Evolutionary conservation across 441 rosid species (phyloP).

Genomic region (Pelargonium myrrhifolium): DNA sequence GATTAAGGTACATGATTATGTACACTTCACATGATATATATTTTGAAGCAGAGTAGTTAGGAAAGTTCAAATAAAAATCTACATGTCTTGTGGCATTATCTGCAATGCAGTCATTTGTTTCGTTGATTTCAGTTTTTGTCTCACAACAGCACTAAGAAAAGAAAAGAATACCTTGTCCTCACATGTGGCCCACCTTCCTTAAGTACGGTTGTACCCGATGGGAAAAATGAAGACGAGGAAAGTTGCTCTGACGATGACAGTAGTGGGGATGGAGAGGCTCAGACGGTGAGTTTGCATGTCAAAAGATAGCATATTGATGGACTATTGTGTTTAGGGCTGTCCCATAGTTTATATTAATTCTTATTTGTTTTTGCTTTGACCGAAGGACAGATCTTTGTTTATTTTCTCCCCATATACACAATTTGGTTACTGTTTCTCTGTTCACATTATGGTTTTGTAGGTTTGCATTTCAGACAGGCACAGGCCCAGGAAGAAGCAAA

Average conservation of each 20-base stretch:
- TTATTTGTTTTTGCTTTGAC: background rate
- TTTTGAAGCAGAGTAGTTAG: background rate
- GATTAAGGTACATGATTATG: background rate
- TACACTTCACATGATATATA: background rate
- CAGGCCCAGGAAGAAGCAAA: slow-evolving; percentile 76
- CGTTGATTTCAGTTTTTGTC: slow-evolving; percentile 2
- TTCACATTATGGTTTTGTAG: slow-evolving; percentile 25
- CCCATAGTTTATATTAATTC: background rate
- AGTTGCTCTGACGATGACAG: slow-evolving; percentile 53
- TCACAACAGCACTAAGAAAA: slow-evolving; percentile 56
- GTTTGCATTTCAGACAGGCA: slow-evolving; percentile 59
- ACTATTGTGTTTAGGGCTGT: background rate
- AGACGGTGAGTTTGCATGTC: slow-evolving; percentile 33
- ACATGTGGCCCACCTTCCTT: slow-evolving; percentile 68
- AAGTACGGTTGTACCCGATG: slow-evolving; percentile 35
- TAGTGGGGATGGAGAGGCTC: slow-evolving; percentile 59
- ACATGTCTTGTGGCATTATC: background rate
- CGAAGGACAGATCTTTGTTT: background rate
- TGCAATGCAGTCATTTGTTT: background rate
- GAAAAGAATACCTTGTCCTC: slow-evolving; percentile 83
- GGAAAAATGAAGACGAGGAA: slow-evolving; percentile 48
- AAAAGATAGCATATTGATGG: background rate
- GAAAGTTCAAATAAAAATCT: background rate
- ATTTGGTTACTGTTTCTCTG: background rate
- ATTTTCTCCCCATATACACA: background rate